Evolutionary conservation across 73 alveolate species (phyloP), one percentile per base, ranked within the genome.

Genomic region (Symbiodinium pilosum): DNA sequence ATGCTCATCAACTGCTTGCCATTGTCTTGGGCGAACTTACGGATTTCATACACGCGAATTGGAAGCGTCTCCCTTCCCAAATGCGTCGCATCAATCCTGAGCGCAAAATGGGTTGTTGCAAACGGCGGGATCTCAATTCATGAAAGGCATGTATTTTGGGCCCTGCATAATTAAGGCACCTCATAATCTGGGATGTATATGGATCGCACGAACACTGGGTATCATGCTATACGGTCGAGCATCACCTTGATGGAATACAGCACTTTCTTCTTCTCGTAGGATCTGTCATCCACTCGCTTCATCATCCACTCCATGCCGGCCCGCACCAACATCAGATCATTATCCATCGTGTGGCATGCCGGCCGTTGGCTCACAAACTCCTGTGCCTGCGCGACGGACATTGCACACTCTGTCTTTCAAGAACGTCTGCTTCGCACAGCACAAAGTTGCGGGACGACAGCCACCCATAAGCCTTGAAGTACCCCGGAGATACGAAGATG

Each of bases 1-100:
- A 68, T 64, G 34, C 44, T 64, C 96, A 91, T 91, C 20, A 91
- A 43, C 96, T 91, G 96, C 77, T 69, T 69, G 34, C n/a, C 88
- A 42, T 91, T 91, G 54, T 91, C 96, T 43, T 91, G 96, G 1
- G 88, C 96, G 40, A 91, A 91, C 94, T 92, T 92, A 36, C 98
- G 81, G 32, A 92, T 42, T 64, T 92, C 98, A 28, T 87, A 88
- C 21, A 92, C 98, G 54, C 83, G 54, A 64, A 92, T 92, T 28
- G 98, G 98, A 44, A 75, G 30, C 24, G 81, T 92, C 84, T 92
- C 98, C 69, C 92, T 84, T 9, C 98, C 98, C 89, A 92, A 42
- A 39, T 92, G 81, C 38, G 14, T 24, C 38, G 69, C 28, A 30
- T 92, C 98, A 12, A 92, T 43, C 96, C 96, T 91, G 41, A 42